Percentiles rank a stretch among this genome's conserved stretches.
These are phyloP conservation scores for Sicyos edulis DNA, from an alignment of 306 rosid species.

Conservation along the genomic window DNA sequence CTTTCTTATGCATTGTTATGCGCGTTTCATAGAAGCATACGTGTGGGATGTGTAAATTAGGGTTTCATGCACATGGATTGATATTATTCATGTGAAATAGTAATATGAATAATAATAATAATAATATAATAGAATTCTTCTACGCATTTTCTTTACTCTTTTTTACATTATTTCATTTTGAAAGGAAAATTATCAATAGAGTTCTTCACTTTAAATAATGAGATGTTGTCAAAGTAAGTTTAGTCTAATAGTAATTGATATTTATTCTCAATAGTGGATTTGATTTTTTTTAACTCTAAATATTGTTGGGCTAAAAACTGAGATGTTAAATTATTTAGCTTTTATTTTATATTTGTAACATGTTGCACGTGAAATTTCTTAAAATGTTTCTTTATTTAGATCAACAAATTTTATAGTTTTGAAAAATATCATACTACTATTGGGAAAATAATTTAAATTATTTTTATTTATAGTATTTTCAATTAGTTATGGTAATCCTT, in stretches of 20 bases:
- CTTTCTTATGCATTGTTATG: background rate
- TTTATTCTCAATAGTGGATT: too few species aligned
- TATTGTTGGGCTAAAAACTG: too few species aligned
- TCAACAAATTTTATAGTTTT: background rate
- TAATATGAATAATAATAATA: background rate
- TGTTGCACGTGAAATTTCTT: background rate
- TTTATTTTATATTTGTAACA: background rate
- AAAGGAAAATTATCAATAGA: background rate
- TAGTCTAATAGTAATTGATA: too few species aligned
- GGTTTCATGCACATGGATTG: slow-evolving; percentile 5
- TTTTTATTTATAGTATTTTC: background rate
- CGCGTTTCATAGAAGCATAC: background rate
- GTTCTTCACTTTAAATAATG: background rate
- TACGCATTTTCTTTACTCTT: slow-evolving; percentile 9
- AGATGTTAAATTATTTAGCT: background rate
- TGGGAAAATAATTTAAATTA: background rate
- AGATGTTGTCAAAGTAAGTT: too few species aligned
- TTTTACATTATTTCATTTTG: background rate
- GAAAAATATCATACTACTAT: background rate
- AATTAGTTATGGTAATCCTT: too few species aligned
- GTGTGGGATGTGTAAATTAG: background rate
- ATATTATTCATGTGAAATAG: slow-evolving; percentile 11
- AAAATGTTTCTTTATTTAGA: background rate
- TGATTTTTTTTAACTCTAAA: too few species aligned
- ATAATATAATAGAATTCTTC: slow-evolving; percentile 6